These are phyloP conservation scores for Aureobasidium lini DNA, from an alignment of 2,329 filamentous ascomycete species.

Conservation along the genomic window DNA sequence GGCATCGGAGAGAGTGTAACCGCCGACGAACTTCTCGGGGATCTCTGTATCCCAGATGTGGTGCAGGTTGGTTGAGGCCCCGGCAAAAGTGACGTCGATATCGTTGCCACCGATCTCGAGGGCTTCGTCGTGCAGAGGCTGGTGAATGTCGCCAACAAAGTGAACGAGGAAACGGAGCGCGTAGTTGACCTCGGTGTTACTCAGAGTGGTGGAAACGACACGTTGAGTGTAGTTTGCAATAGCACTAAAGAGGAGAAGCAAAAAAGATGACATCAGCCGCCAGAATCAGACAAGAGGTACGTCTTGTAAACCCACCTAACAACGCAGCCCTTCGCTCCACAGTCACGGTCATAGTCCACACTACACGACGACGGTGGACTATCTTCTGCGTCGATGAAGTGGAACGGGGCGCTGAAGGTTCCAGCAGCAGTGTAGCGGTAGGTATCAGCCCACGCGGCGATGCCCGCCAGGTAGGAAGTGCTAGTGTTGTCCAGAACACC, in stretches of 20 bases:
- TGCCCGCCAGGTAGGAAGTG: conserved; percentile 42
- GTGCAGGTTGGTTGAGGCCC: conserved; percentile 35
- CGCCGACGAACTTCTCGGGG: conserved; percentile 35
- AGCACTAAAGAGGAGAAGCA: conserved; percentile 27
- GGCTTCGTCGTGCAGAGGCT: conserved; percentile 56
- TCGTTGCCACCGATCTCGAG: conserved; percentile 37
- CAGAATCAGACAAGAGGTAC: no score
- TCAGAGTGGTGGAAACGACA: conserved; percentile 27
- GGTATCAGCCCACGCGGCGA: conserved; percentile 48
- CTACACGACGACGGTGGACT: conserved; percentile 40
- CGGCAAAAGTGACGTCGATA: conserved; percentile 38
- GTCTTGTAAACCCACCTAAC: conserved; percentile 22
- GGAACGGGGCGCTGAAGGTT: conserved; percentile 39
- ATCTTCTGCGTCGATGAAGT: conserved; percentile 47
- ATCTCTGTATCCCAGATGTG: conserved; percentile 39
- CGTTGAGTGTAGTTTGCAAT: conserved; percentile 46
- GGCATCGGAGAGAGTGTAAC: conserved; percentile 32
- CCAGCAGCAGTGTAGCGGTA: conserved; percentile 44
- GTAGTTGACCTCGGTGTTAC: conserved; percentile 31
- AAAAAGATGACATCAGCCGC: no score
- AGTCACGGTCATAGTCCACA: conserved; percentile 46
- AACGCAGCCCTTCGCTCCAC: conserved; percentile 42
- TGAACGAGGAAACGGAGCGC: conserved; percentile 45
- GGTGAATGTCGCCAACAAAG: conserved; percentile 65
- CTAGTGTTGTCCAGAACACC: conserved; percentile 36